Evolutionary conservation across 2,329 filamentous ascomycete species (phyloP).

Genomic region (Ceratocystis harringtonii): DNA sequence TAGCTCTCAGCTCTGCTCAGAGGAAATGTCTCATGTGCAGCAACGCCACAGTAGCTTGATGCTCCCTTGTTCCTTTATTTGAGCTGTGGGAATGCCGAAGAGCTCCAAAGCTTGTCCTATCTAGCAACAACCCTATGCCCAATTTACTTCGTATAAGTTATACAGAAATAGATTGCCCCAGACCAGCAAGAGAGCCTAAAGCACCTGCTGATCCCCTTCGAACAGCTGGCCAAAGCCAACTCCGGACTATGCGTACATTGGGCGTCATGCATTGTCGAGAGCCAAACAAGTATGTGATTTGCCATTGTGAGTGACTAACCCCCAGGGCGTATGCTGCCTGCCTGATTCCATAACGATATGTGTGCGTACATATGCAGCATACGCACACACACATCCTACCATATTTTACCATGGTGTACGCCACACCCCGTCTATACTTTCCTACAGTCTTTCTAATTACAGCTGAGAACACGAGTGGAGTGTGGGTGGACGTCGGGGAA

Average conservation of each 20-base stretch:
- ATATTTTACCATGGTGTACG: too few relatives aligned
- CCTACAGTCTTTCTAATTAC: not conserved
- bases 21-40: not conserved
- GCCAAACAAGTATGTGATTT: not conserved
- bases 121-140: not conserved
- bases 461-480: too few relatives aligned
- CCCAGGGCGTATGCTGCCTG: not conserved
- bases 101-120: not conserved
- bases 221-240: not conserved
- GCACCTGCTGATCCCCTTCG: not conserved
- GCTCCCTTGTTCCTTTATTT: not conserved
- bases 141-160: not conserved
- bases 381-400: not conserved
- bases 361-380: not conserved
- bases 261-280: not conserved
- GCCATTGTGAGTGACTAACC: not conserved
- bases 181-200: not conserved
- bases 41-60: not conserved
- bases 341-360: not conserved
- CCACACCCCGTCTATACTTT: not conserved
- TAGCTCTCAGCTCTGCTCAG: not conserved
- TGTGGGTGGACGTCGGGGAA: too few relatives aligned
- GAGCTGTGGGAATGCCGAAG: not conserved
- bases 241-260: too few relatives aligned
- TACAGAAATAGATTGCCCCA: not conserved